Base-by-base conservation (phyloP, 257 asterid species). In the Solanum ossicruentum region DNA sequence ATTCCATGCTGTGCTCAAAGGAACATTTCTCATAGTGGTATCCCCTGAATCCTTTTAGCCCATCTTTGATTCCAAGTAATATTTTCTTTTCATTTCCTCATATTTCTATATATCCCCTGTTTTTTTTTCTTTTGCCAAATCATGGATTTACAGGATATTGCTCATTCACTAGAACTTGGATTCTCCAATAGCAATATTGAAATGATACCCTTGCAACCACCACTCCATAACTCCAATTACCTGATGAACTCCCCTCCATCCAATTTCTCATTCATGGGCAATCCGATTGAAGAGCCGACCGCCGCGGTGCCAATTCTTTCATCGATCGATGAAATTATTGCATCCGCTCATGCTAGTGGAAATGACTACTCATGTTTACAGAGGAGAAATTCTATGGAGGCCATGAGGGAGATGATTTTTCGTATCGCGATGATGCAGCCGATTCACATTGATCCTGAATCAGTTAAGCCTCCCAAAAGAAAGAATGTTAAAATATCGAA, bases 401-500 rank as follows among this genome's bases (percentile, higher is more conserved):
- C 87, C 6, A 91, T 91, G 92, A 82, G 93, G 81, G 93, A 91
- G 75, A 88, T 90, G 93, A 88, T 91, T 6, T 91, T 89, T 45
- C 86, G 93, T 20, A 87, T 88, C 21, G 93, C 93, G 23, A 81
- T 85, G 90, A 89, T 91, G 93, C 93, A 91, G 84, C 93, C 93
- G 28, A 39, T 91, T 67, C 88, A 91, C 82, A 84, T 89, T 32
- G 92, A 89, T 66, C 91, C 91, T 5, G 91, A 87, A 36, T 49
- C 89, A 13, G 87, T 88, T 72, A 89, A 87, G 65, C 91, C 90
- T 45, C 91, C 93, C 0, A 87, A 85, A 87, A 85, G 93, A 72
- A 90, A 87, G 89, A 91, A 91, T 80, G 92, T 91, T 67, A 88
- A 85, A 88, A 89, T 89, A 54, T 91, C 93, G 12, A 91, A 85